Evolutionary conservation across 257 asterid genomes (phyloP), one percentile per base, ranked within the genome.

Genomic region (Solanum sparsipilum): DNA sequence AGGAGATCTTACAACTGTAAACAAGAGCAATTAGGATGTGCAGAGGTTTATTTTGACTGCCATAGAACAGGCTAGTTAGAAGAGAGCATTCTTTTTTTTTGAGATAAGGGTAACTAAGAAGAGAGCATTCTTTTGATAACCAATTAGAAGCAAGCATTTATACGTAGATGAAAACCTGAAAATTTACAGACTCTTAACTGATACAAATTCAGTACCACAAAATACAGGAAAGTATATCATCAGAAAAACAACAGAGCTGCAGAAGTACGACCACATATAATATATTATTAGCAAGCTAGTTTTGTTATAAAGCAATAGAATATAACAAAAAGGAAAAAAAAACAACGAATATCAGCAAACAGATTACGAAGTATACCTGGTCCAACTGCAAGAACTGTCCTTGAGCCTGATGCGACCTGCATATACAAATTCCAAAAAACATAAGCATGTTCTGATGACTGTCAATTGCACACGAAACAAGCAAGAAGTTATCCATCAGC

Each of bases 331-430:
- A 12, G 20, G 23, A 3, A 29, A 82, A 36, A 39, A 27, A 63
- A 82, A 63, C 32, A 25, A 48, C 0, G 15, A 41, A 83, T 63
- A 38, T 6, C 29, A 46, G 35, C 36, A 88, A 60, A 67, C 25
- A 70, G n/a, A 23, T 32, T 12, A 25, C 38, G 46, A 87, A 88
- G 89, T 93, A 56, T 88, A 97, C 99, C 99, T 23, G 99, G 99
- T 70, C 99, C 99, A 63, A 96, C 92, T 63, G 98, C 99, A 86
- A 97, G 98, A 91, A 97, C 98, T 4, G 98, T 97, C 89, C 91
- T 96, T 68, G 99, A 95, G 65, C 99, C 99, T 87, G 99, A 95
- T 67, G 98, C 87, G 85, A 96, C 96, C 99, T 97, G 91, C 85
- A 60, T 31, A 34, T 31, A 86, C 71, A 73, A 89, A 79, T 79